These are phyloP conservation scores for Biscutella laevigata DNA, from an alignment of 441 rosid species.

Conservation along the genomic window DNA sequence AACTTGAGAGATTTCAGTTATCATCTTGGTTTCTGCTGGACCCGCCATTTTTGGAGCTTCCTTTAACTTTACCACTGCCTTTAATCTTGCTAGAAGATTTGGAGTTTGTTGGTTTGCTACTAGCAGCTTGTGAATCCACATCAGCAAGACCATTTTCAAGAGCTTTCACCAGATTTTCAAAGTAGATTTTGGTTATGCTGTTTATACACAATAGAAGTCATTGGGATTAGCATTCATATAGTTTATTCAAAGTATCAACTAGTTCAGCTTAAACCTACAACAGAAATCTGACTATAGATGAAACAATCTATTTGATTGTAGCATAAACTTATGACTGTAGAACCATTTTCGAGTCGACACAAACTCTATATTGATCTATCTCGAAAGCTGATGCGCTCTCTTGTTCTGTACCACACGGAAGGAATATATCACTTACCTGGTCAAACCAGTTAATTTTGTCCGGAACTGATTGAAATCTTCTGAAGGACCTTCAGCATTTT, in stretches of 20 bases:
- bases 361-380: no score
- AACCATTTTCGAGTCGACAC: no score
- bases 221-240: conserved; percentile 11
- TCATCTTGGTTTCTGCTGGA: conserved; percentile 27
- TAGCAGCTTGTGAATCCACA: conserved; percentile 54
- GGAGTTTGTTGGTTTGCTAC: conserved; percentile 46
- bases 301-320: no score
- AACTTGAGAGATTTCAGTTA: conserved; percentile 16
- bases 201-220: conserved; percentile 15
- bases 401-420: no score
- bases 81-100: conserved; percentile 27
- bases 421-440: conserved; percentile 44
- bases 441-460: conserved; percentile 65
- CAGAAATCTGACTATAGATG: conserved; percentile 10
- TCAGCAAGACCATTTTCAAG: conserved; percentile 82
- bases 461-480: conserved; percentile 65
- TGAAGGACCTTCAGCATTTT: conserved; percentile 41
- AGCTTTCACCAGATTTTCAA: conserved; percentile 84
- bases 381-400: no score
- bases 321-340: no score
- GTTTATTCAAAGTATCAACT: no score
- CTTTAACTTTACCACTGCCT: conserved; percentile 20
- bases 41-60: conserved; percentile 20
- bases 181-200: conserved; percentile 85
- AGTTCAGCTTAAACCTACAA: no score